Evolutionary conservation across 2,329 filamentous ascomycete species (phyloP), one percentile per base, ranked within the genome.

Genomic region (Sporothrix luriei): DNA sequence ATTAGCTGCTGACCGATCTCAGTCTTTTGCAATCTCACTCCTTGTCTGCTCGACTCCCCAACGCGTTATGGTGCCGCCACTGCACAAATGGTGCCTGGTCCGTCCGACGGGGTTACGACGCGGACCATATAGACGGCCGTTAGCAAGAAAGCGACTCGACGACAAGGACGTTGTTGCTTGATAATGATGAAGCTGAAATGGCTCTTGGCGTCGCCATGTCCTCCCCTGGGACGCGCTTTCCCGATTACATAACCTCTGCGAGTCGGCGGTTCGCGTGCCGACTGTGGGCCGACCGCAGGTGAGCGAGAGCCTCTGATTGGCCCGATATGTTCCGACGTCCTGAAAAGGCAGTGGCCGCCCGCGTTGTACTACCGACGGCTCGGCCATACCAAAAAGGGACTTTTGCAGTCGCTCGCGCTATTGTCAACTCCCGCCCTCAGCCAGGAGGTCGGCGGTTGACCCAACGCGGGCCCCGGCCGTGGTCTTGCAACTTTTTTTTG

Each of bases 201-300:
- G n/a, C n/a, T n/a, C n/a, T n/a, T n/a, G n/a, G n/a, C n/a, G n/a
- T n/a, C n/a, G n/a, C n/a, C n/a, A n/a, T n/a, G n/a, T n/a, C n/a
- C n/a, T n/a, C n/a, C n/a, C n/a, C n/a, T n/a, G n/a, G n/a, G n/a
- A n/a, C n/a, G n/a, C n/a, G n/a, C n/a, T 19, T 38, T n/a, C 24
- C 2, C 64, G 14, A 11, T 40, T 38, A 67, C 65, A 55, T 66
- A 33, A 57, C 21, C 13, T 9, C n/a, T 24, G 16, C 24, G 16
- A 2, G 54, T 68, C 66, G 66, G 66, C 9, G 52, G 40, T 59
- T 68, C 66, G 66, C 66, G 52, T 38, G 51, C 65, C 66, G 66
- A 68, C 52, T 26, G 52, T 52, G 52, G 1, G 66, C 24, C 65
- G 65, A 68, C 33, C 4, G 9, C 16, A 51, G 40, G 11, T 14